Evolutionary conservation across 2,329 filamentous ascomycete species (phyloP).

Genomic region (Hymenoscyphus albidus): DNA sequence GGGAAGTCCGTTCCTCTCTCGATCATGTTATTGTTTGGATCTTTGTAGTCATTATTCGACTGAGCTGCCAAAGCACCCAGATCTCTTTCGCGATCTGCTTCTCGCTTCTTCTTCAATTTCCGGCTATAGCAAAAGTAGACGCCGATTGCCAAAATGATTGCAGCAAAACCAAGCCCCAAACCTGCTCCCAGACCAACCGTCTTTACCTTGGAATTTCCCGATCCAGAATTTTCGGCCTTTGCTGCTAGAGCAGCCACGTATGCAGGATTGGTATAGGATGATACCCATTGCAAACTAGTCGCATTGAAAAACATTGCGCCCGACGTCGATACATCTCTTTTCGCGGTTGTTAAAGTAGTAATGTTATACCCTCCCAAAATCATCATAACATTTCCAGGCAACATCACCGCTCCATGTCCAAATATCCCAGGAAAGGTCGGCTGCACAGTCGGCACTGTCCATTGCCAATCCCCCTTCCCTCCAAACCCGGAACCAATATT

Average conservation of each 20-base stretch:
- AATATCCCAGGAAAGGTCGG: constrained; percentile 49
- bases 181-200: constrained; percentile 61
- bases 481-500: constrained; percentile 72
- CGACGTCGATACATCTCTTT: constrained; percentile 39
- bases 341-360: constrained; percentile 27
- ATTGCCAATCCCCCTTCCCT: constrained; percentile 66
- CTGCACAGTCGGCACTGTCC: constrained; percentile 55
- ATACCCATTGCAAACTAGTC: constrained; percentile 55
- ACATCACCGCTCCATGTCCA: constrained; percentile 59
- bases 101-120: constrained; percentile 40
- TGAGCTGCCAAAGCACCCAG: constrained; percentile 48
- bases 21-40: constrained; percentile 22
- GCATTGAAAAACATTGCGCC: constrained; percentile 54
- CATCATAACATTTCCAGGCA: constrained; percentile 67
- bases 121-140: constrained; percentile 48
- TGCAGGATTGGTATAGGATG: constrained; percentile 50
- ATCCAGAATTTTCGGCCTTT: constrained; percentile 28
- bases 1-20: constrained; percentile 24
- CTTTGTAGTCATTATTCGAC: constrained; percentile 21
- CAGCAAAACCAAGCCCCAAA: constrained; percentile 58
- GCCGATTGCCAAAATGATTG: constrained; percentile 45
- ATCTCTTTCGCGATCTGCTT: constrained; percentile 48
- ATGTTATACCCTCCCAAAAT: constrained; percentile 60
- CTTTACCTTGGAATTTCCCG: constrained; percentile 32
- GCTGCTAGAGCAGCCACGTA: constrained; percentile 23